Evolutionary conservation across 2,329 filamentous ascomycete species (phyloP).

Genomic region (Arthrobotrys conoides): DNA sequence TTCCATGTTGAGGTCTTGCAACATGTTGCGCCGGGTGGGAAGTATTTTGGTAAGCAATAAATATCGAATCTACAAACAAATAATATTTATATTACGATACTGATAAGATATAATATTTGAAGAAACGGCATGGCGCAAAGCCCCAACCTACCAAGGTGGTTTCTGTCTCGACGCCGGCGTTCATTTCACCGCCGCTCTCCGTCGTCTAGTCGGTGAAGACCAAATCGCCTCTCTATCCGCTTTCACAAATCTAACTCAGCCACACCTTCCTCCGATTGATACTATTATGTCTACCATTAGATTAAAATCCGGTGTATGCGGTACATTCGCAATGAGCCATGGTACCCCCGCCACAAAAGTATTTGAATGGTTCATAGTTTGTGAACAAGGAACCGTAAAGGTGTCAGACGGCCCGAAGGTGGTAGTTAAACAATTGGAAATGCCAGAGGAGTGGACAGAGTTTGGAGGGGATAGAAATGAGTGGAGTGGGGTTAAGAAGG

Average conservation of each 20-base stretch:
- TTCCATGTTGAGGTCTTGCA: slow-evolving; percentile 71
- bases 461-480: slow-evolving; percentile 66
- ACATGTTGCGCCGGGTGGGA: slow-evolving; percentile 69
- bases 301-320: slow-evolving; percentile 72
- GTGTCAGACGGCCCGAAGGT: slow-evolving; percentile 69
- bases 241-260: slow-evolving; percentile 72
- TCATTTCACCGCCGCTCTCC: slow-evolving; percentile 77
- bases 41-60: slow-evolving; percentile 67
- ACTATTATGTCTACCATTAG: slow-evolving; percentile 75
- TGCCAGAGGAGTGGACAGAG: slow-evolving; percentile 67
- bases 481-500: slow-evolving; percentile 73
- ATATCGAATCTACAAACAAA: background rate
- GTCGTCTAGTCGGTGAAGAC: slow-evolving; percentile 72
- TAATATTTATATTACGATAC: background rate
- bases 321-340: slow-evolving; percentile 73
- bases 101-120: background rate
- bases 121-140: slow-evolving; percentile 75
- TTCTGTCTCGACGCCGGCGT: slow-evolving; percentile 83
- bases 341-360: slow-evolving; percentile 72
- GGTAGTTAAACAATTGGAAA: slow-evolving; percentile 65
- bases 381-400: slow-evolving; percentile 73
- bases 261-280: slow-evolving; percentile 76
- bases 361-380: slow-evolving; percentile 73
- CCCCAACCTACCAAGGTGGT: slow-evolving; percentile 79
- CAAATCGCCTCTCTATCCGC: slow-evolving; percentile 71